phyloP scores from a whole-genome alignment of 2,329 filamentous ascomycete genomes.

The Colletotrichum cordylinicola region DNA sequence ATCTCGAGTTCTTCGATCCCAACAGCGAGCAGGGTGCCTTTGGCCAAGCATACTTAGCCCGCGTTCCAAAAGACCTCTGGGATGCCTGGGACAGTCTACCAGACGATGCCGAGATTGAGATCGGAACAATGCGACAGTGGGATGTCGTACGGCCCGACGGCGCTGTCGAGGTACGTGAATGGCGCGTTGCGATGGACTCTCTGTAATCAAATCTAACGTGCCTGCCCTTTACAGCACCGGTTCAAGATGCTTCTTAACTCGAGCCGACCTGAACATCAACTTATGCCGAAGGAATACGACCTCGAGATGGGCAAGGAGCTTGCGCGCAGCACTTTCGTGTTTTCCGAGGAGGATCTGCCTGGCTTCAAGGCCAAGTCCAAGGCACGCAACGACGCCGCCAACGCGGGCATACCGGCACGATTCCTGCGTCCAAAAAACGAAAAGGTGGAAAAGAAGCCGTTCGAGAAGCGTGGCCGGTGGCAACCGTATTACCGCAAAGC shows the following conservation, averaged over 20 bases:
- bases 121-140: constrained; percentile 75
- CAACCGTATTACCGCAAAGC: constrained; percentile 72
- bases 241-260: constrained; percentile 72
- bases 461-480: constrained; percentile 48
- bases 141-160: constrained; percentile 58
- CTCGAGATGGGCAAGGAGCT: constrained; percentile 66
- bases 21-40: constrained; percentile 28
- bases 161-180: constrained; percentile 36
- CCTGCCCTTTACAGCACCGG: constrained; percentile 37
- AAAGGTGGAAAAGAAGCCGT: constrained; percentile 51
- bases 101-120: constrained; percentile 81
- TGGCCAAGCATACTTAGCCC: constrained; percentile 67
- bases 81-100: constrained; percentile 78
- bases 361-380: constrained; percentile 71
- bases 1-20: constrained; percentile 61
- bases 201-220: background rate
- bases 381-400: constrained; percentile 59
- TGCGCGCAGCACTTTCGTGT: constrained; percentile 78
- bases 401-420: constrained; percentile 64
- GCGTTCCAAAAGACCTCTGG: constrained; percentile 82
- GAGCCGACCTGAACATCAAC: constrained; percentile 70
- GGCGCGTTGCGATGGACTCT: background rate
- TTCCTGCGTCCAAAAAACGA: constrained; percentile 51
- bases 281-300: constrained; percentile 88
- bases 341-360: constrained; percentile 81